Evolutionary conservation across 257 asterid genomes (phyloP).

Genomic region (Plantago major): DNA sequence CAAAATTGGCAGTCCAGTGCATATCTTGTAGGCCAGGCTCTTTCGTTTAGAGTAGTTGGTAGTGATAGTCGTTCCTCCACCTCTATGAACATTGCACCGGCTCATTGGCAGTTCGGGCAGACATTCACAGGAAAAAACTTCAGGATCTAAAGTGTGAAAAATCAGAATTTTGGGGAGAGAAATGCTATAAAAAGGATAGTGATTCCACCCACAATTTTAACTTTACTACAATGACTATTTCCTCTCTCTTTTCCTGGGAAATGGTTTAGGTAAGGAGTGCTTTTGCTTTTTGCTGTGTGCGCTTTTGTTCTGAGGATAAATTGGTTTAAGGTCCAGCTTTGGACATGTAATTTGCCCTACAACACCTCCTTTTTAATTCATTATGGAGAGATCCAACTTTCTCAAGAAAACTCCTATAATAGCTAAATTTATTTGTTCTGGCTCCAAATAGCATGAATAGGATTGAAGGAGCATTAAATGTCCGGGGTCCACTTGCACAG

Average conservation of each 20-base stretch:
- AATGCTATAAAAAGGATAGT: not conserved
- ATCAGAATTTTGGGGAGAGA: not conserved
- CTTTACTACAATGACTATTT: not conserved
- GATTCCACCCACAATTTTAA: conserved; percentile 13
- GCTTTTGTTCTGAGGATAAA: no score
- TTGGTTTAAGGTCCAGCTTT: no score
- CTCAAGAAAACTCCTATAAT: no score
- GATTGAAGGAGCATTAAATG: no score
- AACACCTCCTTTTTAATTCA: no score
- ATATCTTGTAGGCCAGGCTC: conserved; percentile 48
- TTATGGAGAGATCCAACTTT: no score
- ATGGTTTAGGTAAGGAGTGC: conserved; percentile 13
- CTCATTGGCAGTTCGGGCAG: conserved; percentile 84
- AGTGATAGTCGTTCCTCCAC: conserved; percentile 71
- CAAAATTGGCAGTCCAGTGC: conserved; percentile 74
- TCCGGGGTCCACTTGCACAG: no score
- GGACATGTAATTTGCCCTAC: no score
- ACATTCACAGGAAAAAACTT: conserved; percentile 67
- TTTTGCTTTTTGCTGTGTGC: no score
- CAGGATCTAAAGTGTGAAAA: conserved; percentile 27
- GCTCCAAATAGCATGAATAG: no score
- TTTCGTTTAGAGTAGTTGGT: conserved; percentile 63
- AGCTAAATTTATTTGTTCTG: no score
- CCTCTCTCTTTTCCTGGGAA: conserved; percentile 37
- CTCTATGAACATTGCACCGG: conserved; percentile 62